A percentile compares a stretch with the other conserved stretches of the same genome.
Evolutionary conservation across 169 alveolate species (phyloP).

Genomic region (Eimeria sp.): DNA sequence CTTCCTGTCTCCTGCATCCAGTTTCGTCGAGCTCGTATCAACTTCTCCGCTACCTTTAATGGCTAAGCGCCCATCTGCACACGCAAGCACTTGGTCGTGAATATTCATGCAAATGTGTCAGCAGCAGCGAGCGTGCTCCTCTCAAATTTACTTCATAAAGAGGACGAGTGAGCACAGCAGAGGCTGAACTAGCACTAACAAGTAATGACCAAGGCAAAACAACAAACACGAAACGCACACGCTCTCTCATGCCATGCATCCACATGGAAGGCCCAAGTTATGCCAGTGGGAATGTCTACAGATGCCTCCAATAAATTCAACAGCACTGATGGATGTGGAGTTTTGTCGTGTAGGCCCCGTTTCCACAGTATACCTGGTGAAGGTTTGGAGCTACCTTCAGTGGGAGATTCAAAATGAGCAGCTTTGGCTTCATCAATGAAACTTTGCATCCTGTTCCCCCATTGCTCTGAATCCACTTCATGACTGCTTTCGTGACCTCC

Average conservation of each 20-base stretch:
- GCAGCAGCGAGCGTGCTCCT: neutral
- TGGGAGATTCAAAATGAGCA: neutral
- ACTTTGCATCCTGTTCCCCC: neutral
- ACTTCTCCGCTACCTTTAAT: neutral
- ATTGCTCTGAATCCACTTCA: neutral
- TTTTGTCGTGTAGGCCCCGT: neutral
- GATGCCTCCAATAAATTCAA: too few relatives aligned
- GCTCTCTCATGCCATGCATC: neutral
- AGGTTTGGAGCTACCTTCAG: neutral
- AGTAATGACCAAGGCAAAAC: neutral
- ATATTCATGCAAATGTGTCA: neutral
- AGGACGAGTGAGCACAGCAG: neutral
- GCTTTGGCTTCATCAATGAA: neutral
- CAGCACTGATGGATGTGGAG: neutral
- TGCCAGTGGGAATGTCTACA: neutral
- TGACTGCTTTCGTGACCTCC: neutral
- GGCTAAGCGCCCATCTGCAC: neutral
- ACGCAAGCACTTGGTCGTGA: neutral
- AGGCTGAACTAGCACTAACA: neutral
- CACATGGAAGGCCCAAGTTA: neutral
- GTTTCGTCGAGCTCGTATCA: neutral
- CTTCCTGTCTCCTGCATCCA: neutral
- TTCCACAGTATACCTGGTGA: neutral
- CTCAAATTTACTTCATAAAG: neutral
- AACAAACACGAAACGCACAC: neutral